Evolutionary conservation across 179 eudicot genomes (phyloP).

Genomic region (Vitellaria paradoxa): DNA sequence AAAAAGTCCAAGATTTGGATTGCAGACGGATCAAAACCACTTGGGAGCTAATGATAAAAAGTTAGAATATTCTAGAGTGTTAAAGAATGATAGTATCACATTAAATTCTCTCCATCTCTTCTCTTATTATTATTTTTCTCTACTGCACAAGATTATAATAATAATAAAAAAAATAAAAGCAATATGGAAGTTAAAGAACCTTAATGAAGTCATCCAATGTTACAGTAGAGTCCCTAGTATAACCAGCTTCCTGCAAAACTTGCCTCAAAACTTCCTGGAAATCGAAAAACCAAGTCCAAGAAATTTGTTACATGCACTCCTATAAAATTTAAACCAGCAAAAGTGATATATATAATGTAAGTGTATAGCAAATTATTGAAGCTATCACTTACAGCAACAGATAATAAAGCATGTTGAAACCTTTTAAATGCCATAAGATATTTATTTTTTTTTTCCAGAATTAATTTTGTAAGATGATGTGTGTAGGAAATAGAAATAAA

Average conservation of each 20-base stretch:
- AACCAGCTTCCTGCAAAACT: conserved; percentile 58
- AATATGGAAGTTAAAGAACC: conserved; percentile 25
- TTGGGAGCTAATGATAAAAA: too few species aligned
- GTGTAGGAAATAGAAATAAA: neutral
- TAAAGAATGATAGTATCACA: neutral
- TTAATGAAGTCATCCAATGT: conserved; percentile 50
- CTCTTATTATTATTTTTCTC: neutral
- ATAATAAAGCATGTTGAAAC: neutral
- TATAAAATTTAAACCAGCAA: neutral
- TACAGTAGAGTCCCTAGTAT: conserved; percentile 38
- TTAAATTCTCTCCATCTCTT: conserved; percentile 1
- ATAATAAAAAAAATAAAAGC: neutral
- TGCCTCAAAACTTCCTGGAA: conserved; percentile 51
- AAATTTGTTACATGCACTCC: neutral
- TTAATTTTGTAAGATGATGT: neutral
- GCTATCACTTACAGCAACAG: neutral
- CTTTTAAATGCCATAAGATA: neutral
- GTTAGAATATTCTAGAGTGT: conserved; percentile 1
- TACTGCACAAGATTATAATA: neutral
- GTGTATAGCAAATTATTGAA: neutral
- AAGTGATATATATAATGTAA: neutral
- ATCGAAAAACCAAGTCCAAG: neutral
- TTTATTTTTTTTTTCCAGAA: neutral
- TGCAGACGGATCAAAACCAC: too few species aligned
- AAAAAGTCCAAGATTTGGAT: too few species aligned